phyloP scores from a whole-genome alignment of 768 basidiomycete genomes.

The Naematelia aurantialba region DNA sequence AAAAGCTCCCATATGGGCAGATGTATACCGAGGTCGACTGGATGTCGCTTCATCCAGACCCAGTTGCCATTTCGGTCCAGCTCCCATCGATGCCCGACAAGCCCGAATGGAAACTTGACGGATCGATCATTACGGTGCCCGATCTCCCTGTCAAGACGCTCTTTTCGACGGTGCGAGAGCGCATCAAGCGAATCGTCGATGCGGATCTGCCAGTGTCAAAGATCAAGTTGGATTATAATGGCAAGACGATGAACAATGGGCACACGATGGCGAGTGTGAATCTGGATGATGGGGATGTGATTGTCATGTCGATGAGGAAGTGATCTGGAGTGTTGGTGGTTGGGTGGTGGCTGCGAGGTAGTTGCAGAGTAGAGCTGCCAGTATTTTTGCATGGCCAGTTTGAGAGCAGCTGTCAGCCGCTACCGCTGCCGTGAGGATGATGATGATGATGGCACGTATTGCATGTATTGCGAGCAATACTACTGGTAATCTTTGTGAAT shows the following conservation, averaged over 20 bases:
- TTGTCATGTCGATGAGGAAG: conserved; percentile 76
- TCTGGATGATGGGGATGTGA: conserved; percentile 81
- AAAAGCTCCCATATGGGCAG: conserved; percentile 77
- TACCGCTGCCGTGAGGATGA: no score
- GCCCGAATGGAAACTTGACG: conserved; percentile 91
- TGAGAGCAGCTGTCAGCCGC: no score
- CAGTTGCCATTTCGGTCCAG: conserved; percentile 79
- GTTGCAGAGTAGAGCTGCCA: no score
- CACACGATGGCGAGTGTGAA: conserved; percentile 82
- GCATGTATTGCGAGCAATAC: no score
- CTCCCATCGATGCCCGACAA: conserved; percentile 76
- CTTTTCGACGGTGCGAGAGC: conserved; percentile 84
- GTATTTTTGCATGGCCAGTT: no score
- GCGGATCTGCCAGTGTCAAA: conserved; percentile 74
- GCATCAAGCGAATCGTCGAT: conserved; percentile 72
- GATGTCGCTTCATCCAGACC: conserved; percentile 85
- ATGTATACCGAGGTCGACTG: conserved; percentile 68
- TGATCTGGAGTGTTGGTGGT: conserved; percentile 18
- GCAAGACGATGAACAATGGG: conserved; percentile 82
- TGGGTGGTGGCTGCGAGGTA: no score
- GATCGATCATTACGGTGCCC: conserved; percentile 67
- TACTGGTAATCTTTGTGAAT: no score
- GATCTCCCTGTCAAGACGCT: conserved; percentile 79
- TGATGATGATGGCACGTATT: no score
- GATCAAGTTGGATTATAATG: conserved; percentile 71